Base-by-base conservation (phyloP, 352 stramenopile species). In the Globisporangium spinosum region DNA sequence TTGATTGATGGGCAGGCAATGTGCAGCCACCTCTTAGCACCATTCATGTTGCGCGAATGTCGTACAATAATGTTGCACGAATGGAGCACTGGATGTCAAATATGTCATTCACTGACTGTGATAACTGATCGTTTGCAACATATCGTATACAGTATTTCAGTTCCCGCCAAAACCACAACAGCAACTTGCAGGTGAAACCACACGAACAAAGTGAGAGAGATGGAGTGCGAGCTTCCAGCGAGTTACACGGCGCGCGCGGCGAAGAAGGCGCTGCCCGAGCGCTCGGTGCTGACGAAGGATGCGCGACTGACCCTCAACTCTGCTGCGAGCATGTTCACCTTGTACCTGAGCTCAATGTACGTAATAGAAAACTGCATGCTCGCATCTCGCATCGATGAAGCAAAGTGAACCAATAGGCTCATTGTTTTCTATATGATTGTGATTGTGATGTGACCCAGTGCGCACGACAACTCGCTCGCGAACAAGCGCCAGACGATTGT, bases 401-500 rank as follows among this genome's bases (percentile, higher is more conserved):
- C 4, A 12, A 22, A n/a, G 9, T 27, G 12, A 43, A 64, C 7
- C 10, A 35, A 64, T 22, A 23, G 45, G 43, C 64, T 40, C 20
- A 64, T 2, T 25, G 9, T 51, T 35, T 3, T 61, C 12, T 32
- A 32, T 32, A 32, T n/a, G 49, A 8, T 3, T 57, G n/a, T 57
- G 10, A 35, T n/a, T 38, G 2, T 29, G 23, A 53, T 5, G 35
- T 38, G 20, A 10, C 35, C 7, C 70, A 93, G 85, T 63, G 85
- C 85, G 40, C 83, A 91, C 34, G 85, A 91, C 43, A 78, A 77
- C 43, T 85, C 82, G 13, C 67, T 73, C n/a, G 70, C 78, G 55
- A 89, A 87, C 62, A 93, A 93, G 70, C 82, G 87, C 27, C 85
- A 87, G 63, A 93, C 85, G 6, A 86, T 95, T 62, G 86, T 81